Percentiles rank a stretch among this genome's conserved stretches.
Evolutionary conservation across 2,329 filamentous ascomycete genomes (phyloP).

Genomic region (Pseudodiploospora longispora): DNA sequence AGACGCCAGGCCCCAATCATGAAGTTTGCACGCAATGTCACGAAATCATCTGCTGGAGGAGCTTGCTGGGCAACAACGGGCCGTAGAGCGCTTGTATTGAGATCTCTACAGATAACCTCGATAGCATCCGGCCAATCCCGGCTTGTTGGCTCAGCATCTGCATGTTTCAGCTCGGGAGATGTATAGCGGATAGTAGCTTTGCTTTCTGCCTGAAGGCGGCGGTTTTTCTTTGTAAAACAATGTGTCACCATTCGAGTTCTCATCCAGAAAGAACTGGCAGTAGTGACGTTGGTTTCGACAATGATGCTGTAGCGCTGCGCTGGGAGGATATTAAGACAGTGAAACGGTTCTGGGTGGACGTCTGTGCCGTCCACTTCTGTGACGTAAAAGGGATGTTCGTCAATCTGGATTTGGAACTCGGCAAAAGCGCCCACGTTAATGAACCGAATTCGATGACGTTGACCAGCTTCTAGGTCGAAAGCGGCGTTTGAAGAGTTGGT

Average conservation of each 20-base stretch:
- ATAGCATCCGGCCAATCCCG: slow-evolving; percentile 42
- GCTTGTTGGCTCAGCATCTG: slow-evolving; percentile 23
- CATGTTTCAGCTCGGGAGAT: fast-evolving
- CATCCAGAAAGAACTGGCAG: slow-evolving; percentile 52
- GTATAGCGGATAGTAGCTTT: slow-evolving; percentile 24
- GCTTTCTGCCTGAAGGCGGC: slow-evolving; percentile 21
- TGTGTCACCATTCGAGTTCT: slow-evolving; percentile 41
- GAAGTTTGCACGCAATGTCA: slow-evolving; percentile 44
- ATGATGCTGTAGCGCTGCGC: slow-evolving; percentile 65
- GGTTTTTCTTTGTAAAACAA: slow-evolving; percentile 28
- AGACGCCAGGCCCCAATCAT: slow-evolving; percentile 47
- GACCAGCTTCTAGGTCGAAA: slow-evolving; percentile 42
- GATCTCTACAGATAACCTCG: slow-evolving; percentile 42
- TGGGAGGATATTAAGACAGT: slow-evolving; percentile 57
- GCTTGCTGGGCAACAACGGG: slow-evolving; percentile 27
- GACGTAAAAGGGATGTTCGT: slow-evolving; percentile 55
- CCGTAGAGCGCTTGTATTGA: slow-evolving; percentile 40
- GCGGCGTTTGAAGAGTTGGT: slow-evolving; percentile 28
- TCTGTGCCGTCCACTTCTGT: slow-evolving; percentile 65
- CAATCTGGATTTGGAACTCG: slow-evolving; percentile 63
- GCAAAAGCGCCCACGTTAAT: slow-evolving; percentile 65
- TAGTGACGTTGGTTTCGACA: slow-evolving; percentile 50
- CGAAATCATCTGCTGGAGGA: slow-evolving; percentile 29
- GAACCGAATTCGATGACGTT: slow-evolving; percentile 57
- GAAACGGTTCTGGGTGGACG: slow-evolving; percentile 50